phyloP scores from a whole-genome alignment of 306 rosid species.

The Cucumis hystrix region DNA sequence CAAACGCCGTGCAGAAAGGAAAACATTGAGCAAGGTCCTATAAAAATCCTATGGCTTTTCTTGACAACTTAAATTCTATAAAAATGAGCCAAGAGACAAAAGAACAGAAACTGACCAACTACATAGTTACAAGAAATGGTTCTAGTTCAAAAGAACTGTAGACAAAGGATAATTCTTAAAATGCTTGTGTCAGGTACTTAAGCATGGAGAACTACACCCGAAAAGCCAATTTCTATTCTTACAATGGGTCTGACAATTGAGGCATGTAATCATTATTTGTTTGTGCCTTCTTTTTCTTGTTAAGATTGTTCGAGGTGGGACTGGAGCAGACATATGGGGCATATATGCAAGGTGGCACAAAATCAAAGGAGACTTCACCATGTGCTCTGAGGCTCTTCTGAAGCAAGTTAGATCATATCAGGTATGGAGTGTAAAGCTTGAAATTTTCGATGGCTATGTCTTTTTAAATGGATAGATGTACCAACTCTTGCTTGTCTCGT shows the following conservation, averaged over 20 bases:
- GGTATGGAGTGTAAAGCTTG: slow-evolving; percentile 32
- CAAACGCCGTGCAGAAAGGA: not conserved
- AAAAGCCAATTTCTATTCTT: not conserved
- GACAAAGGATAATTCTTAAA: not conserved
- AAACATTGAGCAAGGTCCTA: not conserved
- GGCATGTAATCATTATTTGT: not conserved
- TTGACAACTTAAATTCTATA: too few relatives aligned
- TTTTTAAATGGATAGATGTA: not conserved
- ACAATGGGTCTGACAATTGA: not conserved
- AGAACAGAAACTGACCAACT: too few relatives aligned
- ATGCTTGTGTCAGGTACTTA: not conserved
- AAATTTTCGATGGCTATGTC: not conserved
- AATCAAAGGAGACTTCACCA: slow-evolving; percentile 64
- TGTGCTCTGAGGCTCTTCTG: slow-evolving; percentile 88
- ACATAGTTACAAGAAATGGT: not conserved
- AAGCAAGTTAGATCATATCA: slow-evolving; percentile 95
- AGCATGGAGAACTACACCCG: too few relatives aligned
- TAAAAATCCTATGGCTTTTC: too few relatives aligned
- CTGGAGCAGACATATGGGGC: slow-evolving; percentile 71
- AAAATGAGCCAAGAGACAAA: too few relatives aligned
- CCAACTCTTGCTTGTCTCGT: not conserved
- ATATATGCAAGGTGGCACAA: slow-evolving; percentile 90
- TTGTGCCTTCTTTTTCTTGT: slow-evolving; percentile 14
- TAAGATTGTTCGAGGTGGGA: slow-evolving; percentile 63
- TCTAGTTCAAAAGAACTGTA: not conserved